phyloP scores from a whole-genome alignment of 2,329 filamentous ascomycete species.

The Cladosporium sp. region DNA sequence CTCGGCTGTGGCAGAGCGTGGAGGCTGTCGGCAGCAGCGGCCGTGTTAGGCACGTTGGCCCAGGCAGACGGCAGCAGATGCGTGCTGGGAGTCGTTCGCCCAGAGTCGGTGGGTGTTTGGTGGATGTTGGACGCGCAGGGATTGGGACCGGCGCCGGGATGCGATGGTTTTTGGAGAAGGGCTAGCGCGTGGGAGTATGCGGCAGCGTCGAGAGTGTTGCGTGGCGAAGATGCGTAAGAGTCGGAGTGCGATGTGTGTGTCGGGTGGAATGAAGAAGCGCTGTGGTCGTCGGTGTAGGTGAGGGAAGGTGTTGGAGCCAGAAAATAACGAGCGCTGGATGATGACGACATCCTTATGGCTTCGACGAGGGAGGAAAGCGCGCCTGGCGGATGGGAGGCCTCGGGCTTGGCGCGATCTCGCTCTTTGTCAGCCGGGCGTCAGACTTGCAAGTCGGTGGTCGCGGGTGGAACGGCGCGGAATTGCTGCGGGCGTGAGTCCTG shows the following conservation, averaged over 20 bases:
- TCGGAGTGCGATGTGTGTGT: neutral
- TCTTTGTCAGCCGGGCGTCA: neutral
- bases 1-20: neutral
- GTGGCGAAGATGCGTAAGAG: neutral
- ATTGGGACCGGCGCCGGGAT: neutral
- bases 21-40: neutral
- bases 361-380: too few relatives aligned
- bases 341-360: slow-evolving; percentile 9
- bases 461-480: neutral
- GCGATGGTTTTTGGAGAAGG: neutral
- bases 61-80: slow-evolving; percentile 1
- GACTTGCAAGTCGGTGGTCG: neutral
- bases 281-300: slow-evolving; percentile 3
- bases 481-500: neutral
- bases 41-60: neutral
- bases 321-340: slow-evolving; percentile 7
- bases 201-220: neutral
- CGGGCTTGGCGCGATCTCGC: too few relatives aligned
- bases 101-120: neutral
- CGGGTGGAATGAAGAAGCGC: neutral
- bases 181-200: slow-evolving; percentile 3
- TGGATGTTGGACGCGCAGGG: neutral
- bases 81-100: neutral
- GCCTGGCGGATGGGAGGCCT: too few relatives aligned
- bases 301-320: neutral